A percentile compares a stretch with the other conserved stretches of the same genome.
Evolutionary conservation across 2,329 filamentous ascomycete species (phyloP).

Genomic region (Penicillium sp.): DNA sequence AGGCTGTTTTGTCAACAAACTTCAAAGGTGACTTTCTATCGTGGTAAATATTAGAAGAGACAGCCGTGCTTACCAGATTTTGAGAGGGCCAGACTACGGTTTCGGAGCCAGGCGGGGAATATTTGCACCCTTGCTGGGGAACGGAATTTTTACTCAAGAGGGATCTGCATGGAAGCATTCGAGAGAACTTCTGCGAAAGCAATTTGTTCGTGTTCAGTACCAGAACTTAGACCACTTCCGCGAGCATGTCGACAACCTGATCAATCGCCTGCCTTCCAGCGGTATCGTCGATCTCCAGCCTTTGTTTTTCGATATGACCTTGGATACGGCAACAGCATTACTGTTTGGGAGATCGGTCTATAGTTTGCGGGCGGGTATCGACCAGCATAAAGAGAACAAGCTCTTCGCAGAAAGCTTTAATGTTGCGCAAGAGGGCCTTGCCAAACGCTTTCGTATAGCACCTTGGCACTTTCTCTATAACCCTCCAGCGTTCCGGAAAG

Average conservation of each 20-base stretch:
- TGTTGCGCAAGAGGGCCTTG: not conserved
- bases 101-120: not conserved
- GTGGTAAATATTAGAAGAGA: not conserved
- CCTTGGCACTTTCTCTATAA: no score
- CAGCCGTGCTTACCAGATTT: no score
- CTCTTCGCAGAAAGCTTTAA: slow-evolving; percentile 24
- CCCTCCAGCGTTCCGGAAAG: no score
- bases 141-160: slow-evolving; percentile 1
- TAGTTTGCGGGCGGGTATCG: not conserved
- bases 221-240: not conserved
- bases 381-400: slow-evolving; percentile 18
- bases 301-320: not conserved
- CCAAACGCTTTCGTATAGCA: no score
- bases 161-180: slow-evolving; percentile 1
- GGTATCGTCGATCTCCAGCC: not conserved
- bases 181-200: not conserved
- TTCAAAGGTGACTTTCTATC: slow-evolving; percentile 4
- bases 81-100: not conserved
- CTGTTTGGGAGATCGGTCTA: not conserved
- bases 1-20: slow-evolving; percentile 6
- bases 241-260: not conserved
- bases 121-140: not conserved
- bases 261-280: not conserved
- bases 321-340: not conserved
- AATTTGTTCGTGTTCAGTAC: not conserved